Base-by-base conservation (phyloP, 768 basidiomycete species). In the Serendipita sp. region DNA sequence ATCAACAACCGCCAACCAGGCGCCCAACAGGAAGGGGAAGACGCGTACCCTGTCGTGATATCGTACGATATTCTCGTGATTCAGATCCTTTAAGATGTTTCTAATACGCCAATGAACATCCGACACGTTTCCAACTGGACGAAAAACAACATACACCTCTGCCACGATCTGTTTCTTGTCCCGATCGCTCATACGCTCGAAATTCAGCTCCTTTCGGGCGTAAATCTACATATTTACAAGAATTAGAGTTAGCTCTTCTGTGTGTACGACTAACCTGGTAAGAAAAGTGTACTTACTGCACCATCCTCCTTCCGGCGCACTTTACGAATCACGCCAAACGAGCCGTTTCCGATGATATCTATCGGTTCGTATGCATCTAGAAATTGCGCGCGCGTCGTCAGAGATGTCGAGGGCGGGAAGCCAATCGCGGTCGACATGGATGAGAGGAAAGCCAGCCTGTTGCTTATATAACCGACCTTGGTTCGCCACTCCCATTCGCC, bases 281-380 rank as follows among this genome's bases (percentile, higher is more conserved):
- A 47, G 41, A 13, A 41, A 5, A 41, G 46, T 60, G 34, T 18
- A 82, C 88, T 68, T 68, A 93, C 91, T 73, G 82, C 70, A 38
- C 90, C 89, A 74, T 96, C 93, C 13, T 81, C 75, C 73, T 89
- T 90, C 69, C 92, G 78, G 67, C 84, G 79, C 11, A 97, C 94
- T 77, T 97, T 97, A 66, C 92, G 85, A 68, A 99, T 99, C 67
- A 98, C 90, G 1, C 96, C 96, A 77, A 99, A 99, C 3, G 89
- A 90, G 32, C 96, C 96, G 70, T 94, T 97, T 3, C 96, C 96
- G 54, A 99, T 95, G 65, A 96, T 80, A 68, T 94, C 92, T 54
- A 93, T 79, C 4, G 90, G 78, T 67, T 92, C 91, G 71, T 95
- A 98, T 58, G 81, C 80, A 69, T 89, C 88, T 23, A 94, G 77